Conservation (phyloP, 345 rosid genomes). For the Theobroma cacao region DNA sequence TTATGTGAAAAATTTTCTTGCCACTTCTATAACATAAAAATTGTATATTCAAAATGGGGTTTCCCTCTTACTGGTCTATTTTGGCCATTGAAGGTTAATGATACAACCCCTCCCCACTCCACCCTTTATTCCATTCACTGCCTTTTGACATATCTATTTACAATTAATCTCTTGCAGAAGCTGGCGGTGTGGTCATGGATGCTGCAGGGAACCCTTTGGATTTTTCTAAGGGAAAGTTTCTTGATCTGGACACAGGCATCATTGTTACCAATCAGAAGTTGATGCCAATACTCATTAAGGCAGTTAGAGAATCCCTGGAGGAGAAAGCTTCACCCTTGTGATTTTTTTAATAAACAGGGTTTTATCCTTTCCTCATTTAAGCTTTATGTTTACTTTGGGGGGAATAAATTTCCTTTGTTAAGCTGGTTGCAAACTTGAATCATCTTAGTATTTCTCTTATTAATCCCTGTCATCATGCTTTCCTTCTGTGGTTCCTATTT, state of each 20-base stretch:
- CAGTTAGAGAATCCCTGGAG: constrained; percentile 68
- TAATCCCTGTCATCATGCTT: background rate
- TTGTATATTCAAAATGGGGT: too few species aligned
- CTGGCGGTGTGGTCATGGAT: constrained; percentile 74
- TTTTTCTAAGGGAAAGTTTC: constrained; percentile 76
- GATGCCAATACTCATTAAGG: constrained; percentile 76
- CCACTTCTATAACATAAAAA: too few species aligned
- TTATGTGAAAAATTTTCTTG: background rate
- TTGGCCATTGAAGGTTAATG: too few species aligned
- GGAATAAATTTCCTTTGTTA: background rate
- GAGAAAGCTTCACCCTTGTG: constrained; percentile 64
- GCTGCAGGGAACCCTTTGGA: constrained; percentile 75
- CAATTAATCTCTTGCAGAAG: constrained; percentile 57
- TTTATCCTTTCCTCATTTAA: background rate
- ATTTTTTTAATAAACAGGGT: constrained; percentile 10
- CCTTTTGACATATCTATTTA: background rate
- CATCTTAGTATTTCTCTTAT: too few species aligned
- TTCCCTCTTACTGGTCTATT: too few species aligned
- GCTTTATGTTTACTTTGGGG: too few species aligned
- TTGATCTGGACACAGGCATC: constrained; percentile 73
- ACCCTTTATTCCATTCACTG: background rate
- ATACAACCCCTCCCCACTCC: background rate
- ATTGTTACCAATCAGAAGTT: constrained; percentile 74
- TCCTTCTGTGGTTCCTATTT: background rate
- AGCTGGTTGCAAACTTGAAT: background rate